phyloP scores from a whole-genome alignment of 2,329 filamentous ascomycete species.

The Aspergillus calidoustus region DNA sequence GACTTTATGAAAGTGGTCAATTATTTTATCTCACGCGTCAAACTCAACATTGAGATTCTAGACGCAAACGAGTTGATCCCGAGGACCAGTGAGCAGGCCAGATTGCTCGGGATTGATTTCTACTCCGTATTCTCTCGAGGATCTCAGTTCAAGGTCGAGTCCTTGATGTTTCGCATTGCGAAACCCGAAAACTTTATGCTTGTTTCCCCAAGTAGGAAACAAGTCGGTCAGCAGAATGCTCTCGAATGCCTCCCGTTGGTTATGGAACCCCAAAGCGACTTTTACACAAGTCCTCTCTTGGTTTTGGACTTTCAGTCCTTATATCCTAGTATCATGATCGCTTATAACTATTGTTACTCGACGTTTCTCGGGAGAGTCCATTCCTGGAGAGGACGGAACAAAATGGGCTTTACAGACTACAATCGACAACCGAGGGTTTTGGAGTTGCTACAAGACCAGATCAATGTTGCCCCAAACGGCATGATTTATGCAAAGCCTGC shows the following conservation, averaged over 20 bases:
- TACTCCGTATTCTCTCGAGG: conserved; percentile 94
- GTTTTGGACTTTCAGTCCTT: conserved; percentile 96
- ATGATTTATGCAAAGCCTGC: conserved; percentile 91
- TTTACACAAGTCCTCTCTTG: conserved; percentile 86
- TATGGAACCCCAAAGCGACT: conserved; percentile 95
- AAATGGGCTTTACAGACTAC: conserved; percentile 94
- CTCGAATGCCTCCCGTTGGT: conserved; percentile 92
- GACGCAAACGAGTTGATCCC: conserved; percentile 87
- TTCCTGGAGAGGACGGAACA: conserved; percentile 87
- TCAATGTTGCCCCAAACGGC: conserved; percentile 93
- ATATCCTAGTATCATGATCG: conserved; percentile 98
- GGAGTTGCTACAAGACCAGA: conserved; percentile 76
- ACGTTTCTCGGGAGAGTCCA: conserved; percentile 88
- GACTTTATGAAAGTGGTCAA: conserved; percentile 76
- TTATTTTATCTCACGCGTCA: conserved; percentile 76
- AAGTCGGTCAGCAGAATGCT: conserved; percentile 92
- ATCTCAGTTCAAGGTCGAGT: conserved; percentile 98
- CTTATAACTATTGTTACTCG: conserved; percentile 98
- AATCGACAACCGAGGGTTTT: conserved; percentile 75
- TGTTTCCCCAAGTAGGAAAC: conserved; percentile 85
- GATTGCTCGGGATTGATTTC: conserved; percentile 92
- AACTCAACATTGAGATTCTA: conserved; percentile 86
- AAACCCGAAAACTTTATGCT: conserved; percentile 95
- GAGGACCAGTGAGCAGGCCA: conserved; percentile 90
- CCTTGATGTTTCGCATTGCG: conserved; percentile 96